Conservation (phyloP, 352 stramenopile genomes). For the Pythium sp. region DNA sequence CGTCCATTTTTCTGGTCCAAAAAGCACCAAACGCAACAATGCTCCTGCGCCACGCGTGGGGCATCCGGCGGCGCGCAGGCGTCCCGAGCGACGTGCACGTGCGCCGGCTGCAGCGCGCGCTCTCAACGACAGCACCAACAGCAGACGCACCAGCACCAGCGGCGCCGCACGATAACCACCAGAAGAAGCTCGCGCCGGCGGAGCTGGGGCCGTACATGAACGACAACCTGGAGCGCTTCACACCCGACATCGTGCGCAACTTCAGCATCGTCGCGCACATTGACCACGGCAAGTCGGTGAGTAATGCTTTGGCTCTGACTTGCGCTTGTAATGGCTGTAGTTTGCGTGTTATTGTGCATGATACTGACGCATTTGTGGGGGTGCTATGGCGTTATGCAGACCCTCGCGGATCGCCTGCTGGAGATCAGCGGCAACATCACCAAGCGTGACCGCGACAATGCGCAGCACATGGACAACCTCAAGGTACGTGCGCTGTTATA, state of each 20-base stretch:
- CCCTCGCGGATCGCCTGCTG: slow-evolving; percentile 88
- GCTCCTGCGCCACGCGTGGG: slow-evolving; percentile 1
- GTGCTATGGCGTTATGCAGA: slow-evolving; percentile 31
- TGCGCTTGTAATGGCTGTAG: neutral
- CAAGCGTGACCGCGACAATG: slow-evolving; percentile 76
- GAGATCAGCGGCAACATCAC: slow-evolving; percentile 90
- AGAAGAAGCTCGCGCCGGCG: slow-evolving; percentile 36
- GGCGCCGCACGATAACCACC: slow-evolving; percentile 15
- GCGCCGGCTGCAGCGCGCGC: neutral
- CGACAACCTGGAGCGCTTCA: slow-evolving; percentile 54
- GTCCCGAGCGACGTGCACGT: neutral
- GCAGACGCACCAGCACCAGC: neutral
- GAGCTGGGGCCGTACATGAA: slow-evolving; percentile 63
- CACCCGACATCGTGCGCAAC: slow-evolving; percentile 82
- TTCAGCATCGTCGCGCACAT: slow-evolving; percentile 92
- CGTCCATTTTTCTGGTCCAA: neutral
- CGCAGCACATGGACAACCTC: slow-evolving; percentile 91
- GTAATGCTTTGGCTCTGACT: slow-evolving; percentile 11
- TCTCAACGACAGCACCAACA: neutral
- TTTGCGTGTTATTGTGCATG: neutral
- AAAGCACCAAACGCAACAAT: neutral
- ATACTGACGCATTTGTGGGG: neutral
- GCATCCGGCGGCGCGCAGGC: neutral
- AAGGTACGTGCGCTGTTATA: slow-evolving; percentile 32
- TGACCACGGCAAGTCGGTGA: slow-evolving; percentile 89